phyloP scores from a whole-genome alignment of 2,329 filamentous ascomycete species.

The Aspergillus tanneri region DNA sequence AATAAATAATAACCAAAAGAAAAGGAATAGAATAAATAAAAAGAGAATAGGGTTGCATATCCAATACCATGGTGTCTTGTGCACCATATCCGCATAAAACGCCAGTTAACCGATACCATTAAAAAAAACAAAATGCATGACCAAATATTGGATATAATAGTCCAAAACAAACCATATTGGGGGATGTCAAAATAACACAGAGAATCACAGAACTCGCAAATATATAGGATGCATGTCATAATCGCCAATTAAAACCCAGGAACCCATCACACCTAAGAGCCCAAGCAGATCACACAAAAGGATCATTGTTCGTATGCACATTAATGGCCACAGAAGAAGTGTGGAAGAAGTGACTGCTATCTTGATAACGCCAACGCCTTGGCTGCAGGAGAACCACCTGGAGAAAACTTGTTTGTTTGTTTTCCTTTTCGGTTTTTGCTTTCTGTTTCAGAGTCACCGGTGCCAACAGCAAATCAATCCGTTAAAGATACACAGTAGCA shows the following conservation, averaged over 20 bases:
- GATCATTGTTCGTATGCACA: conserved; percentile 25
- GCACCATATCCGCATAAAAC: conserved; percentile 7
- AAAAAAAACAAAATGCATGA: conserved; percentile 1
- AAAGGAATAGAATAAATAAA: conserved; percentile 1
- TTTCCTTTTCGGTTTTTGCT: conserved; percentile 10
- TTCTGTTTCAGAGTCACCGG: not conserved
- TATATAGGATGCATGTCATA: conserved; percentile 16
- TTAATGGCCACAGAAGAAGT: conserved; percentile 16
- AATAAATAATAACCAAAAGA: not conserved
- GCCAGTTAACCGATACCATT: conserved; percentile 3
- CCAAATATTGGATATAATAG: conserved; percentile 1
- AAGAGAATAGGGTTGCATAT: not conserved
- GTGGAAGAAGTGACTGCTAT: conserved; percentile 10
- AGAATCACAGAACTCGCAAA: conserved; percentile 9
- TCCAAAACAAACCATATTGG: conserved; percentile 3
- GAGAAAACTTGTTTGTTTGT: not conserved
- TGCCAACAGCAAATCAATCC: conserved; percentile 26
- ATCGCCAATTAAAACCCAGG: conserved; percentile 4
- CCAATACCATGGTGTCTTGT: not conserved
- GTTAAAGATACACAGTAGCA: conserved; percentile 39
- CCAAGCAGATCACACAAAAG: conserved; percentile 15
- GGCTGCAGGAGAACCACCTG: conserved; percentile 1
- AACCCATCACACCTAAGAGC: conserved; percentile 16
- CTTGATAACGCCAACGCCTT: conserved; percentile 23
- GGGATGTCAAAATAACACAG: not conserved